A percentile compares a stretch with the other conserved stretches of the same genome.
Evolutionary conservation across 352 stramenopile species (phyloP).

Genomic region (Pythium aquatile): DNA sequence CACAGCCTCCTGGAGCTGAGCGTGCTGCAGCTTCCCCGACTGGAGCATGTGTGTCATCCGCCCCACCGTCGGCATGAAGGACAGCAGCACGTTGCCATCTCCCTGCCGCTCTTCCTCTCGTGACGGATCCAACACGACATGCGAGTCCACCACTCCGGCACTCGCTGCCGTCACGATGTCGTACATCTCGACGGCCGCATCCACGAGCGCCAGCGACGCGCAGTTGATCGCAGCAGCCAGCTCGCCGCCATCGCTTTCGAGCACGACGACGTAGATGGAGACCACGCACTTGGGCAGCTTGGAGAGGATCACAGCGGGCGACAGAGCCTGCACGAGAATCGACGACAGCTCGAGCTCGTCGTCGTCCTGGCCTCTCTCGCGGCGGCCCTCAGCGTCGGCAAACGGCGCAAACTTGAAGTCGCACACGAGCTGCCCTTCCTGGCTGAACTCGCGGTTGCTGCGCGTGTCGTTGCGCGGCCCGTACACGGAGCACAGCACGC

Average conservation of each 20-base stretch:
- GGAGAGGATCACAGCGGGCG: constrained; percentile 80
- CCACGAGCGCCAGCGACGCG: constrained; percentile 84
- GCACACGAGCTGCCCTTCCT: constrained; percentile 84
- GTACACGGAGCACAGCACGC: constrained; percentile 88
- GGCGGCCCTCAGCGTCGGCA: constrained; percentile 52
- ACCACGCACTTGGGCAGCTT: constrained; percentile 90
- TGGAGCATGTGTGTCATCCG: constrained; percentile 88
- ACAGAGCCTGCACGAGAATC: constrained; percentile 71
- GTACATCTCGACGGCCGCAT: constrained; percentile 91
- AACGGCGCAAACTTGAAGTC: constrained; percentile 90
- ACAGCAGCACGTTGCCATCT: constrained; percentile 67
- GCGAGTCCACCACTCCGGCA: constrained; percentile 51
- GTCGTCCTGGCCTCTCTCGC: constrained; percentile 68
- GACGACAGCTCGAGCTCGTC: constrained; percentile 82
- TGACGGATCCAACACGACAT: constrained; percentile 74
- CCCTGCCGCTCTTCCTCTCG: constrained; percentile 58
- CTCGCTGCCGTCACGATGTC: constrained; percentile 84
- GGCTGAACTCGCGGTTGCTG: constrained; percentile 76
- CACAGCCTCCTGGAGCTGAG: constrained; percentile 78
- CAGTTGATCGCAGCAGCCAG: constrained; percentile 82
- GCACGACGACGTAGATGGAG: constrained; percentile 87
- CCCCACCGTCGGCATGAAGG: constrained; percentile 84
- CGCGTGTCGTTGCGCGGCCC: constrained; percentile 79
- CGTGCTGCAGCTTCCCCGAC: constrained; percentile 72
- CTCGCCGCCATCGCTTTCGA: constrained; percentile 83